Conservation (phyloP, 139 green algal genomes). For the Coelastrella sp. region DNA sequence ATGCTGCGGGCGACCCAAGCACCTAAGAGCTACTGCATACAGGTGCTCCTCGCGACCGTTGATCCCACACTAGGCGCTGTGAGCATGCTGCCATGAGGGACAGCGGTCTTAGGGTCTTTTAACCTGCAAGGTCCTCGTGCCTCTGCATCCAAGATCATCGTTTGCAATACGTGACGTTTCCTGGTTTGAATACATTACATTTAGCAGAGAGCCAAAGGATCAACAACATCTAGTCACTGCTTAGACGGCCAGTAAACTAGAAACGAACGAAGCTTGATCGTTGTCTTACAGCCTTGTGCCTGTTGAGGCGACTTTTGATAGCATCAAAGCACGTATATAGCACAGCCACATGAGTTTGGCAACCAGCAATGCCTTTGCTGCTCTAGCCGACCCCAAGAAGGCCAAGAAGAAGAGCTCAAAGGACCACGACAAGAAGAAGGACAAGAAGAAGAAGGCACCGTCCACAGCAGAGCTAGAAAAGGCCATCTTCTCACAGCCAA, state of each 20-base stretch:
- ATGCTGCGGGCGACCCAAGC: too few relatives aligned
- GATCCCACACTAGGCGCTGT: too few relatives aligned
- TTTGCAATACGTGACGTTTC: not conserved
- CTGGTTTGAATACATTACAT: not conserved
- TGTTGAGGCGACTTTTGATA: too few relatives aligned
- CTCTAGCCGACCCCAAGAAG: constrained; percentile 56
- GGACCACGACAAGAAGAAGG: constrained; percentile 52
- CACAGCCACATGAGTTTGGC: constrained; percentile 46
- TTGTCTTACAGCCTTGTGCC: not conserved
- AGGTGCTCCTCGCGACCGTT: too few relatives aligned
- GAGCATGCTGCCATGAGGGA: too few relatives aligned
- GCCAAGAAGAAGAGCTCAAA: constrained; percentile 56
- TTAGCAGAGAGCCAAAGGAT: not conserved
- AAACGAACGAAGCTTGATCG: not conserved
- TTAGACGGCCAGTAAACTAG: not conserved
- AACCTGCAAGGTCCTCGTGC: not conserved
- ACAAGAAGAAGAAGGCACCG: constrained; percentile 55
- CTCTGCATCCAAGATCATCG: not conserved
- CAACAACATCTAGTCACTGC: not conserved
- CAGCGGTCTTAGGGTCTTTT: not conserved
- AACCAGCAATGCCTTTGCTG: constrained; percentile 59
- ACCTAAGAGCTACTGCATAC: too few relatives aligned
- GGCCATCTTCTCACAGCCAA: constrained; percentile 63
- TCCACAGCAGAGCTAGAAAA: constrained; percentile 63
- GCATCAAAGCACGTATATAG: not conserved